These are phyloP conservation scores for Amylocarpus encephaloides DNA, from an alignment of 2,329 filamentous ascomycete genomes.

Conservation along the genomic window DNA sequence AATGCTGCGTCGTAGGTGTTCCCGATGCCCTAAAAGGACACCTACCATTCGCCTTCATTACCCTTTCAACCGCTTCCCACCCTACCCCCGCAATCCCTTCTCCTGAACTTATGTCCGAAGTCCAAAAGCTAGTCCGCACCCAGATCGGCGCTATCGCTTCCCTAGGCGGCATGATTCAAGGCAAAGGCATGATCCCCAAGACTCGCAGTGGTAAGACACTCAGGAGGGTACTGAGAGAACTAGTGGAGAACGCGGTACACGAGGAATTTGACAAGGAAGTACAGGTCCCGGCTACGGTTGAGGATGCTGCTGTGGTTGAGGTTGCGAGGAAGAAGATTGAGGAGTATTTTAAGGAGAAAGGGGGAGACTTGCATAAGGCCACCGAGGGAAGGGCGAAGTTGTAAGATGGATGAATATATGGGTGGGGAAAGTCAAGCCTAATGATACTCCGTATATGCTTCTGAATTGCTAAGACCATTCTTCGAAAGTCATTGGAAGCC, in stretches of 20 bases:
- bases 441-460: not conserved
- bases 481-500: no score
- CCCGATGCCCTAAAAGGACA: slow-evolving; percentile 85
- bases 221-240: slow-evolving; percentile 70
- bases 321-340: slow-evolving; percentile 64
- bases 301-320: slow-evolving; percentile 69
- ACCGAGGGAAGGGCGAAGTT: slow-evolving; percentile 41
- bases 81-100: slow-evolving; percentile 46
- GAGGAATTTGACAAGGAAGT: slow-evolving; percentile 68
- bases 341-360: slow-evolving; percentile 62
- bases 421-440: not conserved
- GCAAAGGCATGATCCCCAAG: slow-evolving; percentile 82
- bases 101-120: slow-evolving; percentile 45
- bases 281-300: slow-evolving; percentile 74
- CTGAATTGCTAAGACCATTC: not conserved
- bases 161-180: slow-evolving; percentile 79
- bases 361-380: slow-evolving; percentile 23
- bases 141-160: slow-evolving; percentile 85
- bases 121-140: slow-evolving; percentile 65
- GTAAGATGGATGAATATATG: slow-evolving; percentile 24
- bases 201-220: slow-evolving; percentile 90
- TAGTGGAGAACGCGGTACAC: slow-evolving; percentile 75
- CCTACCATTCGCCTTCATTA: slow-evolving; percentile 84
- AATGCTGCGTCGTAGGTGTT: slow-evolving; percentile 80
- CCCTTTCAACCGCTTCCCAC: slow-evolving; percentile 46